A percentile compares a stretch with the other conserved stretches of the same genome.
phyloP scores from a whole-genome alignment of 768 basidiomycete species.

The Tremella yokohamensis region DNA sequence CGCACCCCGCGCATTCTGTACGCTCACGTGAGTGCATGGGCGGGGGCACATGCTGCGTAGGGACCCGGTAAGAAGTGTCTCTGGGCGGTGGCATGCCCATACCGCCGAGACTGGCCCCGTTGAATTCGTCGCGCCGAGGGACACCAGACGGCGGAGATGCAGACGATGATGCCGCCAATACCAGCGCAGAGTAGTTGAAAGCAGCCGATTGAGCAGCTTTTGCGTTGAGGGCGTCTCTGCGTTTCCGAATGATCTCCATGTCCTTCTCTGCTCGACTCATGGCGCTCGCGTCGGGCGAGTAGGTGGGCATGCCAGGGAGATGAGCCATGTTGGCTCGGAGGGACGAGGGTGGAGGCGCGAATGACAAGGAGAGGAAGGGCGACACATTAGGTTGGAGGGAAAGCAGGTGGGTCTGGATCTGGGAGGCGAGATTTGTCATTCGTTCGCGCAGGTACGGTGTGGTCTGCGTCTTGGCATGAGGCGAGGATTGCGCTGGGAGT shows the following conservation, averaged over 20 bases:
- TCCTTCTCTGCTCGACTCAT: constrained; percentile 29
- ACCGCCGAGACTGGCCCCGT: too few relatives aligned
- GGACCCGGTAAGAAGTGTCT: not conserved
- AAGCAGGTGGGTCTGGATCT: constrained; percentile 16
- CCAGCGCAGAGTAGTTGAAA: not conserved
- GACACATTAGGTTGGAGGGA: constrained; percentile 17
- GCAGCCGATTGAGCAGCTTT: constrained; percentile 15
- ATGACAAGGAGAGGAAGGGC: constrained; percentile 15
- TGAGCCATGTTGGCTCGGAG: not conserved
- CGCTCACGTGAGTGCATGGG: too few relatives aligned
- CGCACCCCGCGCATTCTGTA: constrained; percentile 32
- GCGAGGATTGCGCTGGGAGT: constrained; percentile 1
- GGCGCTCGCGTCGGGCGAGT: not conserved
- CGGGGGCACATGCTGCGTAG: too few relatives aligned
- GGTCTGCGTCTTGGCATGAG: constrained; percentile 14
- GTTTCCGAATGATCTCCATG: constrained; percentile 36
- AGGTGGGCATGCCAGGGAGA: too few relatives aligned
- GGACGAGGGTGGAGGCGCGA: constrained; percentile 4
- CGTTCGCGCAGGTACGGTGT: constrained; percentile 21
- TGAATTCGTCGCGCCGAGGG: too few relatives aligned
- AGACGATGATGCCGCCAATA: too few relatives aligned
- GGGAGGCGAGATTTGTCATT: constrained; percentile 20
- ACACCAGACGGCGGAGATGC: too few relatives aligned
- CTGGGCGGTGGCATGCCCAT: not conserved
- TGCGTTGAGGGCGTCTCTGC: constrained; percentile 36